phyloP scores from a whole-genome alignment of 106 monocot genomes.

The Dioscorea dumetorum region DNA sequence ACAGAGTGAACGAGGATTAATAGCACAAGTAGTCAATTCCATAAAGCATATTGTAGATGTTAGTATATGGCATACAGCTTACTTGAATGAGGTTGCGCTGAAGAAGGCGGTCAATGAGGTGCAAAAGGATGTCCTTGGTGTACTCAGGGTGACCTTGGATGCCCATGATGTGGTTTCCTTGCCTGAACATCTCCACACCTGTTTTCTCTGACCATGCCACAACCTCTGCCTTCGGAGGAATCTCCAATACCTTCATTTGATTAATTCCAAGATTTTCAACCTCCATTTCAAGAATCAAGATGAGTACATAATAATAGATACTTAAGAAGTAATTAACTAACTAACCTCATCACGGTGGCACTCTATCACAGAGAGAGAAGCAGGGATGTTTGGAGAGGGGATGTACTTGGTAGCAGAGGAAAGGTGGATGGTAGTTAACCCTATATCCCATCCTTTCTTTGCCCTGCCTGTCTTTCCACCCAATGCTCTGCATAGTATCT shows the following conservation, averaged over 20 bases:
- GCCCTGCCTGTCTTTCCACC: slow-evolving; percentile 78
- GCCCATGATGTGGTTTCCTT: slow-evolving; percentile 63
- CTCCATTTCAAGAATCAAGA: too few species aligned
- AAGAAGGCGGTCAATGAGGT: slow-evolving; percentile 56
- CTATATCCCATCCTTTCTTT: slow-evolving; percentile 75
- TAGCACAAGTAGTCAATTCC: too few species aligned
- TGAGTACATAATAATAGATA: too few species aligned
- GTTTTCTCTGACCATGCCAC: slow-evolving; percentile 61
- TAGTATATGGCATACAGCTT: background rate
- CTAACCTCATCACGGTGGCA: slow-evolving; percentile 77
- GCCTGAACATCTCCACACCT: slow-evolving; percentile 57
- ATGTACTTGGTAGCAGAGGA: slow-evolving; percentile 24
- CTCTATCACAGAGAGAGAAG: slow-evolving; percentile 60
- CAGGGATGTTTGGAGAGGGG: slow-evolving; percentile 39
- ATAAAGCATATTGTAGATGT: too few species aligned
- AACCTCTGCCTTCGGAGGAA: slow-evolving; percentile 47
- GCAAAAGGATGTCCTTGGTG: slow-evolving; percentile 59
- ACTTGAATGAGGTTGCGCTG: slow-evolving; percentile 38
- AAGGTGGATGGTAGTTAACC: slow-evolving; percentile 60
- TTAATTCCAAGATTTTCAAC: background rate
- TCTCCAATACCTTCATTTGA: slow-evolving; percentile 39
- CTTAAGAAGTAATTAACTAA: too few species aligned
- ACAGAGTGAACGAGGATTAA: too few species aligned
- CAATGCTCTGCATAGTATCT: slow-evolving; percentile 75
- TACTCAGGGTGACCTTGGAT: slow-evolving; percentile 87